A percentile compares a stretch with the other conserved stretches of the same genome.
phyloP scores from a whole-genome alignment of 2,329 filamentous ascomycete species.

The Pyrenophora graminea region DNA sequence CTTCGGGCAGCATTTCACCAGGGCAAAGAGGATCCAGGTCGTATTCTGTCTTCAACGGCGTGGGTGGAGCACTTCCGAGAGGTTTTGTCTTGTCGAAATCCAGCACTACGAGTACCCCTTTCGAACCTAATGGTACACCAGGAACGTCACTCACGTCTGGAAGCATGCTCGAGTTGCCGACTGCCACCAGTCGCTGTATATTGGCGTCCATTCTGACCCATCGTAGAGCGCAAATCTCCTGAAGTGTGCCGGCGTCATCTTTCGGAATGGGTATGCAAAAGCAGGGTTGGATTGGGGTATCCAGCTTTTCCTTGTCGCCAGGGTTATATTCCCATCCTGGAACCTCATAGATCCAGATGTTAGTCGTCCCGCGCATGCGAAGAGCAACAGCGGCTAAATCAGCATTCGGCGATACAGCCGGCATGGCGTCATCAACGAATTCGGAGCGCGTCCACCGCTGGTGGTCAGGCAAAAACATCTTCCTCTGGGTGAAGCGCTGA shows the following conservation, averaged over 20 bases:
- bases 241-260: constrained; percentile 36
- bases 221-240: constrained; percentile 44
- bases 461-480: constrained; percentile 46
- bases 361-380: constrained; percentile 45
- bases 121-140: constrained; percentile 37
- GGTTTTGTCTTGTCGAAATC: constrained; percentile 45
- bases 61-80: constrained; percentile 24
- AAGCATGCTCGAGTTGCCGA: constrained; percentile 41
- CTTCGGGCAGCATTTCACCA: constrained; percentile 46
- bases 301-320: constrained; percentile 27
- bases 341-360: constrained; percentile 47
- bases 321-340: constrained; percentile 43
- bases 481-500: constrained; percentile 45
- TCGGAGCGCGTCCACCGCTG: constrained; percentile 46
- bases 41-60: constrained; percentile 39
- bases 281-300: constrained; percentile 45
- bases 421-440: constrained; percentile 48
- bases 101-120: constrained; percentile 45
- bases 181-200: constrained; percentile 44
- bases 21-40: constrained; percentile 46
- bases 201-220: constrained; percentile 40
- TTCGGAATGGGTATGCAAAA: constrained; percentile 44
- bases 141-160: constrained; percentile 32
- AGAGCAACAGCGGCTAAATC: constrained; percentile 47
- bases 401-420: constrained; percentile 45